A percentile compares a stretch with the other conserved stretches of the same genome.
Conservation (phyloP, 345 rosid species). For the Reutealis trisperma region DNA sequence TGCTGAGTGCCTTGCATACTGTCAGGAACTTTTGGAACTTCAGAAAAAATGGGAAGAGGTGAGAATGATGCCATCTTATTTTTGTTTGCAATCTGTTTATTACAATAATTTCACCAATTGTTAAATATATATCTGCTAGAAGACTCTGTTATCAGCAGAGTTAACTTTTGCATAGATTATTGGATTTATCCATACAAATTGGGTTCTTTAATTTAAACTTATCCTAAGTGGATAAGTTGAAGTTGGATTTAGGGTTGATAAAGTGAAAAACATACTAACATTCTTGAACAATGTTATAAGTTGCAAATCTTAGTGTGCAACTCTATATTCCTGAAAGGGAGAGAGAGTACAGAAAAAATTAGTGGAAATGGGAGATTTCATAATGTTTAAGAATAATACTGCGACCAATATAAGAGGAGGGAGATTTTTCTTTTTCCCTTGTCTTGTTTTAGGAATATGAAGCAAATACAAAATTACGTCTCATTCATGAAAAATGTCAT, state of each 20-base stretch:
- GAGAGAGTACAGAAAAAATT: no score
- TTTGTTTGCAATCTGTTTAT: not conserved
- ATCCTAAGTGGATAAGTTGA: not conserved
- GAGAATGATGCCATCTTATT: not conserved
- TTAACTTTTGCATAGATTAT: not conserved
- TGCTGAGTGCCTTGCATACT: conserved; percentile 74
- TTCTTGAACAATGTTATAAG: no score
- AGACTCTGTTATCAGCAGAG: not conserved
- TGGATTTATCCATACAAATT: not conserved
- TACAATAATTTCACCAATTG: not conserved
- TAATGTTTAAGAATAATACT: no score
- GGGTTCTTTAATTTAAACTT: not conserved
- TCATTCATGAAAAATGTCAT: not conserved
- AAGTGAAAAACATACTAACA: not conserved
- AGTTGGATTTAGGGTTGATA: not conserved
- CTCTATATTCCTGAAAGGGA: not conserved
- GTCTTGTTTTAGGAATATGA: not conserved
- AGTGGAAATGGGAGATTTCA: not conserved
- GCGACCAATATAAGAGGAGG: not conserved
- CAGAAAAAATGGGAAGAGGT: conserved; percentile 84
- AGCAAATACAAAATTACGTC: not conserved
- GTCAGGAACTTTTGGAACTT: conserved; percentile 79
- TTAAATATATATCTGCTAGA: not conserved
- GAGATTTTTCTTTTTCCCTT: not conserved
- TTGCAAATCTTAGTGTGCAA: not conserved